phyloP scores from a whole-genome alignment of 2,329 filamentous ascomycete genomes.

The Monosporascus ibericus region DNA sequence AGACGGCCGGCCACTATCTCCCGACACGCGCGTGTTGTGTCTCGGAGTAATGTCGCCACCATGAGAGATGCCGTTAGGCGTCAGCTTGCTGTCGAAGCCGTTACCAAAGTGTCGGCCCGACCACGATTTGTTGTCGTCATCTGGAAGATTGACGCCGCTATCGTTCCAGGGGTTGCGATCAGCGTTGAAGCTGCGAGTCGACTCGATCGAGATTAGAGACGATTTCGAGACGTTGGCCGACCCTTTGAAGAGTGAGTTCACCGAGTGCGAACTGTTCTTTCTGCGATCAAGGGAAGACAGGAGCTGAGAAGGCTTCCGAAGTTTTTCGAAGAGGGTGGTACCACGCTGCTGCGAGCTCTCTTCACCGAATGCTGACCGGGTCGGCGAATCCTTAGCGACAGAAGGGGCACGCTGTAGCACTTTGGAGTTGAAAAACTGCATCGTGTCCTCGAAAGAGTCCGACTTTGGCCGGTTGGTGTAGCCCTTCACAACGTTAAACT shows the following conservation, averaged over 20 bases:
- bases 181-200: constrained; percentile 79
- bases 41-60: constrained; percentile 79
- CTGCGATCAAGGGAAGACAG: constrained; percentile 85
- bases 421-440: constrained; percentile 96
- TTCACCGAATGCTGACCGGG: constrained; percentile 76
- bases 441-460: constrained; percentile 94
- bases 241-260: constrained; percentile 87
- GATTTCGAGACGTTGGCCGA: constrained; percentile 88
- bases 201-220: constrained; percentile 92
- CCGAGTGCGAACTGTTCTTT: constrained; percentile 87
- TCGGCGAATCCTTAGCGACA: constrained; percentile 79
- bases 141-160: constrained; percentile 87
- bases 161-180: constrained; percentile 98
- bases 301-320: constrained; percentile 82
- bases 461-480: constrained; percentile 98
- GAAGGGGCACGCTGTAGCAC: constrained; percentile 87
- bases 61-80: constrained; percentile 52
- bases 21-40: constrained; percentile 77
- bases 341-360: constrained; percentile 74
- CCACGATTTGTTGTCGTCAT: constrained; percentile 70
- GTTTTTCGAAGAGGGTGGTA: constrained; percentile 78
- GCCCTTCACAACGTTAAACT: constrained; percentile 80
- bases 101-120: constrained; percentile 57
- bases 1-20: constrained; percentile 85
- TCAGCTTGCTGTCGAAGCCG: constrained; percentile 57